phyloP scores from a whole-genome alignment of 2,329 filamentous ascomycete species.

The Triangularia setosa region DNA sequence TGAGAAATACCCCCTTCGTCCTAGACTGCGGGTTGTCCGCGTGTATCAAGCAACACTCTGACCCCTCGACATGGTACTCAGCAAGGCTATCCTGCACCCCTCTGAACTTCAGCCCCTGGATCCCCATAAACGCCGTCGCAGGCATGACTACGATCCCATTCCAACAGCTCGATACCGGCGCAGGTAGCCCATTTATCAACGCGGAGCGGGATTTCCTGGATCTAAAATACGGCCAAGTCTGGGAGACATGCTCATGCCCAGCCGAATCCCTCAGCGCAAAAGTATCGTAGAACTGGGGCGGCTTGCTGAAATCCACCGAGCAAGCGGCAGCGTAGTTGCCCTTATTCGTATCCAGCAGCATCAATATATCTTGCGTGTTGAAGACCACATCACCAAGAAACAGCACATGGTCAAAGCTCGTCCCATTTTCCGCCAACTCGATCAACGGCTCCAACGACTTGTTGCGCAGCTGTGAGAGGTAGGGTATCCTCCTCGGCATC shows the following conservation, averaged over 20 bases:
- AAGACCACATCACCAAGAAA: conserved; percentile 62
- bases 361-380: conserved; percentile 48
- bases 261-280: conserved; percentile 55
- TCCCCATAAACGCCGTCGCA: conserved; percentile 23
- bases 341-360: conserved; percentile 49
- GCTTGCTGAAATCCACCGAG: conserved; percentile 54
- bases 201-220: conserved; percentile 17
- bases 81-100: conserved; percentile 61
- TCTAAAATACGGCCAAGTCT: conserved; percentile 59
- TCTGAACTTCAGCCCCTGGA: conserved; percentile 50
- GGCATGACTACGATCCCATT: conserved; percentile 50
- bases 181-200: conserved; percentile 32
- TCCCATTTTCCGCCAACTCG: conserved; percentile 45
- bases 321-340: conserved; percentile 58
- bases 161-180: conserved; percentile 64
- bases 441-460: conserved; percentile 55
- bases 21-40: conserved; percentile 60
- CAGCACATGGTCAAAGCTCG: conserved; percentile 51
- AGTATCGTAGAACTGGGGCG: conserved; percentile 56
- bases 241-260: conserved; percentile 49
- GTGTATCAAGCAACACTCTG: conserved; percentile 75
- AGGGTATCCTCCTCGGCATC: conserved; percentile 56
- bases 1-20: conserved; percentile 58
- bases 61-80: conserved; percentile 63
- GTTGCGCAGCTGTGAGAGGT: conserved; percentile 62